Base-by-base conservation (phyloP, 1,284 basidiomycete species). In the Boletus sp. region DNA sequence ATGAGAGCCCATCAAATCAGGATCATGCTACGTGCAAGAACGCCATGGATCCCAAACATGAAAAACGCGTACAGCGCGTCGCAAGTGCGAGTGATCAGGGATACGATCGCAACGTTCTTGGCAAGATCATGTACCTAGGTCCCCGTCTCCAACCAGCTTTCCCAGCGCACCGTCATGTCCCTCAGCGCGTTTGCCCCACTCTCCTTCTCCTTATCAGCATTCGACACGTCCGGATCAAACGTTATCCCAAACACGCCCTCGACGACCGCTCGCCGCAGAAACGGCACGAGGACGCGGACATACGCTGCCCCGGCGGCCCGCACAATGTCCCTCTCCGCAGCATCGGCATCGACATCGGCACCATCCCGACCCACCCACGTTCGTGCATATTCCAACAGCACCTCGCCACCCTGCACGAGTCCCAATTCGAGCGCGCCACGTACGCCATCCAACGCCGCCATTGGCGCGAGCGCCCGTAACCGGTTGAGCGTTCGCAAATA, bases 401-500 rank as follows among this genome's bases (percentile, higher is more conserved):
- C 65, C 4, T 79, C 76, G 14, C 74, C 72, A 4, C 80, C 80
- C 4, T 78, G 77, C 2, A 76, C 79, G 6, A 95, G 76, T 3
- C 82, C 78, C 4, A 71, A 72, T 50, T 89, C 85, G 50, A 93
- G 78, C 7, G 79, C 72, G 1, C 68, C 66, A 1, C 80, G 70
- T 4, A 94, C 60, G 71, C 35, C 81, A 73, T 3, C 40, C 70
- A 73, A 52, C 82, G 77, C 46, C 88, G 79, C 46, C 10, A 85
- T 76, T 0, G 94, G 92, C 1, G 93, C 92, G 14, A 97, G 82
- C 13, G 95, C 79, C 2, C 95, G 89, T 17, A 98, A 80, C 3
- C 88, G 80, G 74, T 98, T 98, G 54, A 97, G 78, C 0, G 90
- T 82, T 1, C 84, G 80, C 6, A 95, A 80, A 37, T 95, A 77